Base-by-base conservation (phyloP, 202 grass and related monocot genomes). In the Musa balbisiana region DNA sequence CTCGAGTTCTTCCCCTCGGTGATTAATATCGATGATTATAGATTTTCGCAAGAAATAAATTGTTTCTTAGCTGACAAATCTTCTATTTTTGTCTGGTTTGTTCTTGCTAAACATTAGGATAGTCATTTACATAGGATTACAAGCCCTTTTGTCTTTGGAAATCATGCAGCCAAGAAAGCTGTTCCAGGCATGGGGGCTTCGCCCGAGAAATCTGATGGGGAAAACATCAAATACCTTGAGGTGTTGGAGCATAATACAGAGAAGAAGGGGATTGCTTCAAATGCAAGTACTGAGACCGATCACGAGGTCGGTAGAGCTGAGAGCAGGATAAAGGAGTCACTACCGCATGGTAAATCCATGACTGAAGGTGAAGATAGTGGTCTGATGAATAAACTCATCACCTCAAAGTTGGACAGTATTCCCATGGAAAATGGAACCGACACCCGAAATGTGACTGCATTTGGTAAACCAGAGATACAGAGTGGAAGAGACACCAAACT, bases 141-240 rank as follows among this genome's bases (percentile, higher is more conserved):
- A 55, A 54, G 14, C 13, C 24, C 50, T 56, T 27, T 10, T 26
- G 1, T 55, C 13, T 16, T 72, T 83, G 23, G 67, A 64, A 79
- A 86, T 76, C 74, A 81, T 83, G 64, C 89, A 94, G 95, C 89
- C 58, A 99, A 92, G 71, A 94, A 82, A 67, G 83, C 84, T 77
- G 76, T 14, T 33, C 79, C 82, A 52, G 78, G 50, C 62, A 76
- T 76, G 54, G 84, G 85, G 64, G 75, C 69, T 79, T 94, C 68
- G 69, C 75, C 80, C 19, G 78, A 85, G 69, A 80, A 89, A 33
- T 75, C 84, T 15, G 79, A 89, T 33, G 79, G 78, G 77, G 85
- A 67, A 84, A 90, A 83, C 81, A 82, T 92, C 59, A 94, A 86
- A 26, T 92, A 90, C 83, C 83, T 94, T 52, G 87, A 92, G 83